Conservation (phyloP, 768 basidiomycete genomes). For the Asterophora lycoperdoides region DNA sequence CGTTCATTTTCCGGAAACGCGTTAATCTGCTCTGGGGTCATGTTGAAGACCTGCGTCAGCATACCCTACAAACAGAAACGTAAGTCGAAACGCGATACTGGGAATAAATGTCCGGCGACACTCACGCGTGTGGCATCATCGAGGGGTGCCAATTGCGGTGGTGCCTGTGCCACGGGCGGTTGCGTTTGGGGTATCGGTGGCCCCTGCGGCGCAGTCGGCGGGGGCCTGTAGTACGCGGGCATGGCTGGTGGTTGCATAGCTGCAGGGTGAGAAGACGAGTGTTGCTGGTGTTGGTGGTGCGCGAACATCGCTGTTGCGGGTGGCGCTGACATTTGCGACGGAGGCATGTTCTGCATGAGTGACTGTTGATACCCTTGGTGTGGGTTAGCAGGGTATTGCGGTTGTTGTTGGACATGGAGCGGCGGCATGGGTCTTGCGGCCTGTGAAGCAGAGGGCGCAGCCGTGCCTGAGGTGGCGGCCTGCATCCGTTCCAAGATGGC, state of each 20-base stretch:
- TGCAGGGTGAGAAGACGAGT: constrained; percentile 14
- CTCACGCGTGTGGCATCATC: constrained; percentile 48
- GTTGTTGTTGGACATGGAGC: constrained; percentile 32
- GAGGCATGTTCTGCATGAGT: constrained; percentile 26
- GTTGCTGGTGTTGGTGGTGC: constrained; percentile 25
- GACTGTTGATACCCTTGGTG: constrained; percentile 30
- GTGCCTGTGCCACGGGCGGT: constrained; percentile 19
- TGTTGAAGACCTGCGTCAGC: constrained; percentile 79
- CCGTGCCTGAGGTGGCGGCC: constrained; percentile 30
- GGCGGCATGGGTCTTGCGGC: constrained; percentile 26
- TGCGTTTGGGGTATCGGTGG: constrained; percentile 25
- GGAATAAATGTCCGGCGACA: constrained; percentile 3
- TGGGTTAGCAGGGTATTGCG: constrained; percentile 26
- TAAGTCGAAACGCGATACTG: constrained; percentile 2
- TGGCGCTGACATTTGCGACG: constrained; percentile 24
- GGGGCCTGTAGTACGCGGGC: constrained; percentile 33
- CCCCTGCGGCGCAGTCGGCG: constrained; percentile 25
- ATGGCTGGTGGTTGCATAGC: constrained; percentile 26
- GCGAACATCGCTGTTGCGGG: constrained; percentile 29
- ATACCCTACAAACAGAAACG: constrained; percentile 47
- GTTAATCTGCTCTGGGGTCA: constrained; percentile 82
- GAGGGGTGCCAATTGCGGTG: constrained; percentile 33
- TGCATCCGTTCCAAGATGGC: constrained; percentile 73
- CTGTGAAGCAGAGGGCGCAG: constrained; percentile 17
- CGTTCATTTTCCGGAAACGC: constrained; percentile 75